These are phyloP conservation scores for Ogataea siamensis DNA, from an alignment of 805 yeast genomes.

Conservation along the genomic window DNA sequence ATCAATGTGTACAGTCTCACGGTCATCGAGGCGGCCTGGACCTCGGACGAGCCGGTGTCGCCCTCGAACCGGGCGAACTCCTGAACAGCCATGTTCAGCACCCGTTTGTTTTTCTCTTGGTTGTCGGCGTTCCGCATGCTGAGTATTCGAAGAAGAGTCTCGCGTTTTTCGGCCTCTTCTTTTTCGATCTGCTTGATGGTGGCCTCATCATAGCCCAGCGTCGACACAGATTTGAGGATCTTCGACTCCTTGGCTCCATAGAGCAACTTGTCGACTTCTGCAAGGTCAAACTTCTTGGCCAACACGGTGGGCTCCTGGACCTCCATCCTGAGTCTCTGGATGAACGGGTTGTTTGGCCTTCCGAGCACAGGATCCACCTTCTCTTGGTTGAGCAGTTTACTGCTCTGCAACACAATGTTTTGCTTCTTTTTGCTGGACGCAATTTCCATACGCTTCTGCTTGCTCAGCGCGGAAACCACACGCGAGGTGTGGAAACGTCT, in stretches of 20 bases:
- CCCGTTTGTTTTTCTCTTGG: conserved; percentile 54
- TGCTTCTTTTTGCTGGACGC: conserved; percentile 19
- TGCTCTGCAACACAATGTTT: conserved; percentile 17
- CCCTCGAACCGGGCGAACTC: conserved; percentile 85
- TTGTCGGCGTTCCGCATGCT: conserved; percentile 68
- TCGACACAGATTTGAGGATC: conserved; percentile 34
- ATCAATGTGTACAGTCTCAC: conserved; percentile 75
- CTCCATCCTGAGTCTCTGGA: conserved; percentile 64
- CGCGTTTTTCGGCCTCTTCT: conserved; percentile 57
- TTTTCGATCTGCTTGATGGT: conserved; percentile 25
- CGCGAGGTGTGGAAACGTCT: conserved; percentile 16
- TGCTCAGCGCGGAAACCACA: conserved; percentile 12
- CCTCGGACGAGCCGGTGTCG: conserved; percentile 94
- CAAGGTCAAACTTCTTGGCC: conserved; percentile 54
- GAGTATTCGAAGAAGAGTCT: conserved; percentile 67
- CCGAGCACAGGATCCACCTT: conserved; percentile 87
- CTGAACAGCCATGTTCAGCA: conserved; percentile 61
- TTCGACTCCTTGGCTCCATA: conserved; percentile 74
- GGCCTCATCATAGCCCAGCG: conserved; percentile 24
- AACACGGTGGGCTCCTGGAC: conserved; percentile 63
- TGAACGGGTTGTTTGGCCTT: conserved; percentile 59
- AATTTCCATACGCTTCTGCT: conserved; percentile 14
- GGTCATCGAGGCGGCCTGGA: conserved; percentile 90
- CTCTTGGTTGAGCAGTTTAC: conserved; percentile 24
- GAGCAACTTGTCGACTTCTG: conserved; percentile 71